Evolutionary conservation across 2,329 filamentous ascomycete genomes (phyloP).

Genomic region (Periglandula ipomoeae): DNA sequence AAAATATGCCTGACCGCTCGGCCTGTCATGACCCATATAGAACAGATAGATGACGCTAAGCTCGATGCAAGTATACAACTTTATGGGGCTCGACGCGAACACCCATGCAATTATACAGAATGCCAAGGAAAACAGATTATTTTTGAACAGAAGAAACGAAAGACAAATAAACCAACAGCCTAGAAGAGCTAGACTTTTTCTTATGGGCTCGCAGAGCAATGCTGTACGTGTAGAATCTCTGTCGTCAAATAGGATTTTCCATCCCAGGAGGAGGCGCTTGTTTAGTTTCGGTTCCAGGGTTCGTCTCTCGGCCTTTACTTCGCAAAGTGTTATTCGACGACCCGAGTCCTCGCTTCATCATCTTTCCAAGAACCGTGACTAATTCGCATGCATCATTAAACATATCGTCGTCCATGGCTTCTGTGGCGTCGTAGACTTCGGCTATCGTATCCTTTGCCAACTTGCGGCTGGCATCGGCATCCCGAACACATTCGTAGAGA

Average conservation of each 20-base stretch:
- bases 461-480: slow-evolving; percentile 63
- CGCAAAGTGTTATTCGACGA: slow-evolving; percentile 25
- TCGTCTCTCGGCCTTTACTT: slow-evolving; percentile 24
- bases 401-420: slow-evolving; percentile 92
- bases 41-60: background rate
- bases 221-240: background rate
- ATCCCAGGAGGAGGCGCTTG: slow-evolving; percentile 26
- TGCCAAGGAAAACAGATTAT: background rate
- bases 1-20: background rate
- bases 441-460: slow-evolving; percentile 76
- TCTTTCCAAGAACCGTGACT: slow-evolving; percentile 75
- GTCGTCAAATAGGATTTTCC: slow-evolving; percentile 32
- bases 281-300: slow-evolving; percentile 14
- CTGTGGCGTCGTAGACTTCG: slow-evolving; percentile 83
- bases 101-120: background rate
- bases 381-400: slow-evolving; percentile 87
- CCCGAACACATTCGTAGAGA: slow-evolving; percentile 84
- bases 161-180: no score
- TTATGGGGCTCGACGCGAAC: background rate
- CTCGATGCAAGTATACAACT: background rate
- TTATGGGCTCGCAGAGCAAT: background rate
- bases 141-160: no score
- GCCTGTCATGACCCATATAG: background rate
- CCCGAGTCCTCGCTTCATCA: slow-evolving; percentile 68
- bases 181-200: no score